Percentiles rank a stretch among this genome's conserved stretches.
Evolutionary conservation across 2,329 filamentous ascomycete species (phyloP).

Genomic region (Fusarium neocosmosporiellum): DNA sequence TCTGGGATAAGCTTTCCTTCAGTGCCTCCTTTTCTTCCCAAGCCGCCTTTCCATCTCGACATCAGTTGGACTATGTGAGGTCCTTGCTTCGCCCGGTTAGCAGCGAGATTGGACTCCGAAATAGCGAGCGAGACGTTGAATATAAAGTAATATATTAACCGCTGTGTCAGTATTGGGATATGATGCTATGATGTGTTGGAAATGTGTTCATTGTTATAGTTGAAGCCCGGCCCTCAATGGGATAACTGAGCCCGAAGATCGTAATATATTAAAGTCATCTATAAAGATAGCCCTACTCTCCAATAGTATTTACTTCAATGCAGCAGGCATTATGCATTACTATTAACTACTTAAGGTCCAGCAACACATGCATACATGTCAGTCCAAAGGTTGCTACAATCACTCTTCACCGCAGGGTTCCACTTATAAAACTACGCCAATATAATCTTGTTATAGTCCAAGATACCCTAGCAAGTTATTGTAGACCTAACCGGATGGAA

Average conservation of each 20-base stretch:
- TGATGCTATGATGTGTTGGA: no score
- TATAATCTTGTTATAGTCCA: background rate
- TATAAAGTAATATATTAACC: no score
- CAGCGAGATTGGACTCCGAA: slow-evolving; percentile 49
- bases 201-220: no score
- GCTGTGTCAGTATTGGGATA: no score
- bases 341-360: no score
- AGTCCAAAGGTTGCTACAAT: background rate
- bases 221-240: no score
- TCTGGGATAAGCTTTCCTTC: slow-evolving; percentile 46
- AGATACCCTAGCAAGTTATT: background rate
- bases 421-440: background rate
- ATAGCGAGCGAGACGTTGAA: slow-evolving; percentile 48
- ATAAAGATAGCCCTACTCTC: no score
- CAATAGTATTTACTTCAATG: no score
- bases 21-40: slow-evolving; percentile 42
- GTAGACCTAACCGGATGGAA: background rate
- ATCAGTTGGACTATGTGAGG: slow-evolving; percentile 49
- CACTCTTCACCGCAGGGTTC: background rate
- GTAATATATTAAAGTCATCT: no score
- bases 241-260: no score
- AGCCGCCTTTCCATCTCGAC: slow-evolving; percentile 44
- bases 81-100: slow-evolving; percentile 47
- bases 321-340: no score
- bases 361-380: background rate